Evolutionary conservation across 805 yeast genomes (phyloP), one percentile per base, ranked within the genome.

Genomic region (Blastobotrys mokoenaii): DNA sequence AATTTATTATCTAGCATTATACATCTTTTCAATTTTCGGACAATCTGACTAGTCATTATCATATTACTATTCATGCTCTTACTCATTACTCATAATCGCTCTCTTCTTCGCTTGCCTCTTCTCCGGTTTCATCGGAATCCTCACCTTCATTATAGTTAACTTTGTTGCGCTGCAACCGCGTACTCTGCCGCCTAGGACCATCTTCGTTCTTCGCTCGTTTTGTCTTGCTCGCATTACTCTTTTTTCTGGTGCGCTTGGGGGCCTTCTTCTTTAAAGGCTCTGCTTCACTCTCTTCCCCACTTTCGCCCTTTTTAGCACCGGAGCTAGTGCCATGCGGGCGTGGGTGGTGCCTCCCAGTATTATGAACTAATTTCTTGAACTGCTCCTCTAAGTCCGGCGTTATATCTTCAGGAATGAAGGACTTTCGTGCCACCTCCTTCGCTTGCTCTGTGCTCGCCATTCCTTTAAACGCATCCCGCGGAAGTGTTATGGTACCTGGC

Each of bases 401-500:
- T 18, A 74, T 31, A 54, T 57, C 56, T 12, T 77, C 80, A 1
- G 79, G 71, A 32, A 85, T 69, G 54, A 71, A 85, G 1, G 77
- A 71, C 15, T 67, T 76, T 2, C 77, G 68, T 0, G 80, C 72
- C 16, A 79, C 66, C 11, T 61, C 63, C 48, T 79, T 82, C 2
- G 86, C 82, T 49, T 78, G 82, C 12, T 68, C 64, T 1, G 74
- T 58, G n/a, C 74, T 68, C 7, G 68, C 66, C 70, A 82, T 77
- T 1, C 84, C 77, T n/a, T 70, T 65, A 62, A 73, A 86, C 7
- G 84, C 59, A 57, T 87, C 96, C n/a, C 71, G 63, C 0, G 90
- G 81, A 15, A 87, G 61, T 15, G 76, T 74, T 14, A 83, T 61
- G 54, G 81, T 83, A 1, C 90, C 94, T 0, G 95, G 94, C 79